Evolutionary conservation across 2,329 filamentous ascomycete genomes (phyloP).

Genomic region (Cercospora sesami): DNA sequence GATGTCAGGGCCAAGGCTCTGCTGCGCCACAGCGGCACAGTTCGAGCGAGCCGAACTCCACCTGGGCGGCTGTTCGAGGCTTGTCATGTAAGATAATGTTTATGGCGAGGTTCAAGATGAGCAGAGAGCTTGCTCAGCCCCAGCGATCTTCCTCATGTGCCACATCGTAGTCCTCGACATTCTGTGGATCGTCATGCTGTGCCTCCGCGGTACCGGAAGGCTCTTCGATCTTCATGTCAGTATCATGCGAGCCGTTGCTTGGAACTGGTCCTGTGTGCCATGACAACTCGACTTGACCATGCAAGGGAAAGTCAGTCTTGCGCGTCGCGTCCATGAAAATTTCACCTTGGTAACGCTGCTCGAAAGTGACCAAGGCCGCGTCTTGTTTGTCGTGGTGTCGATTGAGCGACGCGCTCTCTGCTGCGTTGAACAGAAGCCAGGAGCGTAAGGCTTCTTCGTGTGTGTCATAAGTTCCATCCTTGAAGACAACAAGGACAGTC

Average conservation of each 20-base stretch:
- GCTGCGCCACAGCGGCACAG: slow-evolving; percentile 12
- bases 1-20: slow-evolving; percentile 7
- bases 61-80: neutral
- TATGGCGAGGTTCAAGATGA: neutral
- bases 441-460: slow-evolving; percentile 70
- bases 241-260: slow-evolving; percentile 1
- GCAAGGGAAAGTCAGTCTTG: slow-evolving; percentile 54
- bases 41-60: slow-evolving; percentile 5
- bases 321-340: slow-evolving; percentile 40
- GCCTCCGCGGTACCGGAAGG: slow-evolving; percentile 1
- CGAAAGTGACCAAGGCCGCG: slow-evolving; percentile 46
- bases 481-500: slow-evolving; percentile 59
- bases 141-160: slow-evolving; percentile 32
- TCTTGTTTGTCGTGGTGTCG: slow-evolving; percentile 43
- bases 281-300: slow-evolving; percentile 64
- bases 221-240: slow-evolving; percentile 14
- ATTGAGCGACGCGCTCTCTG: slow-evolving; percentile 43
- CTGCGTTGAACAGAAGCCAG: slow-evolving; percentile 54
- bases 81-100: neutral
- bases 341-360: slow-evolving; percentile 63
- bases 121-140: slow-evolving; percentile 12
- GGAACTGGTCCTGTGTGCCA: slow-evolving; percentile 51
- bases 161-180: slow-evolving; percentile 21
- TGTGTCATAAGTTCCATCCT: slow-evolving; percentile 60
- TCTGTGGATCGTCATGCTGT: slow-evolving; percentile 6